Evolutionary conservation across 805 yeast species (phyloP).

Genomic region (Teunomyces cretensis): DNA sequence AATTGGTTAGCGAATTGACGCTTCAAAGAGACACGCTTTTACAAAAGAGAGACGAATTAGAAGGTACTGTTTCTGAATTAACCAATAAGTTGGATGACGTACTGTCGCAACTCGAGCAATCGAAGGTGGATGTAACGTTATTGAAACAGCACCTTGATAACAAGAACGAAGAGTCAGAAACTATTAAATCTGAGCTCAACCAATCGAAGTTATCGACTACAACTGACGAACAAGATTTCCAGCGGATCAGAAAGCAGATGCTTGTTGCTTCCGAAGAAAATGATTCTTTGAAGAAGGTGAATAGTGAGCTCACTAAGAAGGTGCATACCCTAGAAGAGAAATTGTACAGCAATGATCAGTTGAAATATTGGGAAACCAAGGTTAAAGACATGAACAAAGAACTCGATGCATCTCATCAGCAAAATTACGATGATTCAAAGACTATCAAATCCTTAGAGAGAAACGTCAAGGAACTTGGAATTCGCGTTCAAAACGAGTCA

Average conservation of each 20-base stretch:
- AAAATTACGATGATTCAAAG: constrained; percentile 54
- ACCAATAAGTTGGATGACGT: constrained; percentile 27
- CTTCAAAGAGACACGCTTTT: constrained; percentile 62
- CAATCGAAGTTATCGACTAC: constrained; percentile 27
- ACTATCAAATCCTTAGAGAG: constrained; percentile 50
- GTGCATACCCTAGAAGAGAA: constrained; percentile 48
- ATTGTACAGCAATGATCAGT: constrained; percentile 50
- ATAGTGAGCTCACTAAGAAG: constrained; percentile 49
- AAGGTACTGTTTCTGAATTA: constrained; percentile 28
- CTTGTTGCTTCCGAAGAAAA: constrained; percentile 66
- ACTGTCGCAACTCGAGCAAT: constrained; percentile 20
- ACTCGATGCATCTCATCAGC: constrained; percentile 46
- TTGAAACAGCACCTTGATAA: constrained; percentile 35
- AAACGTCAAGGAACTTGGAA: constrained; percentile 52
- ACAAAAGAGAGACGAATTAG: constrained; percentile 31
- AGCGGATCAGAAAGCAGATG: constrained; percentile 46
- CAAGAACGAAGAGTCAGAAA: constrained; percentile 33
- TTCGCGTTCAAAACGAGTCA: constrained; percentile 50
- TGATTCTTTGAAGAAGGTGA: constrained; percentile 56
- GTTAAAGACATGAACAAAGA: constrained; percentile 52
- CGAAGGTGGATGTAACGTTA: constrained; percentile 27
- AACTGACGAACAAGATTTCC: constrained; percentile 35
- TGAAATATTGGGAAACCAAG: constrained; percentile 60
- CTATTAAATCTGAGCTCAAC: constrained; percentile 33
- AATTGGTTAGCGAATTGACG: constrained; percentile 59